A percentile compares a stretch with the other conserved stretches of the same genome.
Conservation (phyloP, 495 filamentous ascomycete genomes). For the Cenococcum geophilum region DNA sequence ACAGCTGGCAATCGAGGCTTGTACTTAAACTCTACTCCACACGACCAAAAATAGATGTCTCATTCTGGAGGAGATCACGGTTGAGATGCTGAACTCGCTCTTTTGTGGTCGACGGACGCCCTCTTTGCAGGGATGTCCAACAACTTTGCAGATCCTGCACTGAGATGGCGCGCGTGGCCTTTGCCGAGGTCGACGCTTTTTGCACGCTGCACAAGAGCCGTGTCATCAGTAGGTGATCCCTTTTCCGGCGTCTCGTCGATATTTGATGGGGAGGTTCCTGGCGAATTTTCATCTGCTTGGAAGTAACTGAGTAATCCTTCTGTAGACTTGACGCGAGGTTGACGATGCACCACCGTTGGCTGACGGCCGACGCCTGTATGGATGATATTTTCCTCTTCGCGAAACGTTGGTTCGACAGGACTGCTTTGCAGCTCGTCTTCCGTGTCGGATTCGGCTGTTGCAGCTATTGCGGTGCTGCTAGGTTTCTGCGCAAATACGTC, state of each 20-base stretch:
- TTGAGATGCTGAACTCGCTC: slow-evolving; percentile 22
- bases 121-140: slow-evolving; percentile 50
- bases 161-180: slow-evolving; percentile 61
- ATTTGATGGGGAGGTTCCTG: neutral
- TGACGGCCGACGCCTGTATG: slow-evolving; percentile 51
- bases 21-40: slow-evolving; percentile 7
- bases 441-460: slow-evolving; percentile 34
- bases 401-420: neutral
- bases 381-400: slow-evolving; percentile 36
- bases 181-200: slow-evolving; percentile 59
- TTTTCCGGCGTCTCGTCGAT: slow-evolving; percentile 4
- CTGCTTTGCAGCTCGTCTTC: slow-evolving; percentile 26
- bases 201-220: slow-evolving; percentile 49
- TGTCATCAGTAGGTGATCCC: slow-evolving; percentile 23
- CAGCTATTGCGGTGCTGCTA: slow-evolving; percentile 42
- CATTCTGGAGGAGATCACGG: slow-evolving; percentile 5
- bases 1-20: slow-evolving; percentile 22
- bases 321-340: slow-evolving; percentile 55
- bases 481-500: slow-evolving; percentile 25
- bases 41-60: slow-evolving; percentile 9
- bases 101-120: slow-evolving; percentile 18
- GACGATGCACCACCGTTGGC: slow-evolving; percentile 49
- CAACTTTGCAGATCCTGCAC: slow-evolving; percentile 65
- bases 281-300: slow-evolving; percentile 42
- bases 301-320: slow-evolving; percentile 62